Evolutionary conservation across 208 protist genomes (phyloP), one percentile per base, ranked within the genome.

Genomic region (Crithidia mellificae): DNA sequence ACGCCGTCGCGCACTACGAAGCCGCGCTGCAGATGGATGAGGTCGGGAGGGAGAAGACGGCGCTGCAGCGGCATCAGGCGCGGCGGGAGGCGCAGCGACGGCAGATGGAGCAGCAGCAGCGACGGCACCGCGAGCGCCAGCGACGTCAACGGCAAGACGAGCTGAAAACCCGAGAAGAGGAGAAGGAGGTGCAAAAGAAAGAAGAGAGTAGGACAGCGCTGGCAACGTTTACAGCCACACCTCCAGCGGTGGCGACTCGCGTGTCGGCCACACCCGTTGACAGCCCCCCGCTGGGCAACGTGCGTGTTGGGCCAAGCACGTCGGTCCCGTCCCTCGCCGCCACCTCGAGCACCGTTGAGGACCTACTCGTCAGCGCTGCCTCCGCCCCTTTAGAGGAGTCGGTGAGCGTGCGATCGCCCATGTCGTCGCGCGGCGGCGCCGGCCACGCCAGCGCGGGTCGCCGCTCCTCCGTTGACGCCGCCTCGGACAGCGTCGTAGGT

Each of bases 1-100:
- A 47, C 3, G 87, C 93, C 36, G 91, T 96, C 20, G 62, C 66
- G 15, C 88, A 96, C 65, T 96, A 96, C 72, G 85, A 96, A 29
- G 49, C 68, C 4, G 93, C 90, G 14, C 68, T 96, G 36, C 50
- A 74, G 30, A 27, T 66, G 38, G 88, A 96, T 24, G 36, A 67
- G 63, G 58, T 76, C 15, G 66, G 59, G 12, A 69, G 27, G 39
- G 62, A 68, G 19, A 57, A 66, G 29, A 47, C 46, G 7, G 25
- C 15, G 17, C 32, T 66, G 32, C 59, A 7, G 52, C 59, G 39
- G 5, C 32, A 74, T 52, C 68, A 51, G 19, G 38, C 54, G 52
- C 59, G 59, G 11, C 68, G 50, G 17, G 59, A 65, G 46, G 32
- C 22, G 41, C 44, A 65, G 9, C 59, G 15, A n/a, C 9, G 27